Conservation (phyloP, 495 filamentous ascomycete species). For the Aeminium ludgeri region DNA sequence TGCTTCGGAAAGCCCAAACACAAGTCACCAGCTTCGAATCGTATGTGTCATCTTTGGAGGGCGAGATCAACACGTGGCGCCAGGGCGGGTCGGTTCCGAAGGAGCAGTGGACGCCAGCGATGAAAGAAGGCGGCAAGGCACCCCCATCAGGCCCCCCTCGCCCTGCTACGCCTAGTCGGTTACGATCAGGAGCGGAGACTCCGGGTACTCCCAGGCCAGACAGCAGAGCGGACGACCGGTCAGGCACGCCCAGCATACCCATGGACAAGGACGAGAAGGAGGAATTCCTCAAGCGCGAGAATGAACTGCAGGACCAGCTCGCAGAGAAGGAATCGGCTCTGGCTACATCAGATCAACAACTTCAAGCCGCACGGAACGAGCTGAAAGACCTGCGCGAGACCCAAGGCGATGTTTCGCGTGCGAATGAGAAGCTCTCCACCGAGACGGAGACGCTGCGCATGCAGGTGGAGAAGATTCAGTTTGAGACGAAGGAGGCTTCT, state of each 20-base stretch:
- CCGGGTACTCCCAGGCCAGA: constrained; percentile 46
- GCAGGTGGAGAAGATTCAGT: constrained; percentile 85
- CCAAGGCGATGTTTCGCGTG: constrained; percentile 57
- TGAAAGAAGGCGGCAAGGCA: constrained; percentile 40
- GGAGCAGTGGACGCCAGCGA: constrained; percentile 56
- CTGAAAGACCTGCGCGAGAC: constrained; percentile 65
- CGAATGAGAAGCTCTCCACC: constrained; percentile 67
- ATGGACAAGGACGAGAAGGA: constrained; percentile 94
- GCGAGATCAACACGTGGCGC: constrained; percentile 74
- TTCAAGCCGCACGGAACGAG: constrained; percentile 72
- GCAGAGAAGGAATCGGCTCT: constrained; percentile 80
- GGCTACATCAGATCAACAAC: constrained; percentile 53
- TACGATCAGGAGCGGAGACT: constrained; percentile 45
- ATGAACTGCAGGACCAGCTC: constrained; percentile 90
- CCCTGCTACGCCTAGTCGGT: constrained; percentile 69
- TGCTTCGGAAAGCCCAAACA: constrained; percentile 77
- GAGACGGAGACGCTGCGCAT: constrained; percentile 87
- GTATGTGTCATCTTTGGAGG: constrained; percentile 71
- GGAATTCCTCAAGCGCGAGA: constrained; percentile 87
- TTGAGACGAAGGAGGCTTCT: constrained; percentile 87
- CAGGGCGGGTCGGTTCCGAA: constrained; percentile 74
- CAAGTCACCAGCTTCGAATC: constrained; percentile 77
- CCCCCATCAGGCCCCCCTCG: constrained; percentile 40
- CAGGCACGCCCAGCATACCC: constrained; percentile 68
- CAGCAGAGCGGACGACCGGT: constrained; percentile 70